Evolutionary conservation across 345 rosid genomes (phyloP).

Genomic region (Camelina laxa): DNA sequence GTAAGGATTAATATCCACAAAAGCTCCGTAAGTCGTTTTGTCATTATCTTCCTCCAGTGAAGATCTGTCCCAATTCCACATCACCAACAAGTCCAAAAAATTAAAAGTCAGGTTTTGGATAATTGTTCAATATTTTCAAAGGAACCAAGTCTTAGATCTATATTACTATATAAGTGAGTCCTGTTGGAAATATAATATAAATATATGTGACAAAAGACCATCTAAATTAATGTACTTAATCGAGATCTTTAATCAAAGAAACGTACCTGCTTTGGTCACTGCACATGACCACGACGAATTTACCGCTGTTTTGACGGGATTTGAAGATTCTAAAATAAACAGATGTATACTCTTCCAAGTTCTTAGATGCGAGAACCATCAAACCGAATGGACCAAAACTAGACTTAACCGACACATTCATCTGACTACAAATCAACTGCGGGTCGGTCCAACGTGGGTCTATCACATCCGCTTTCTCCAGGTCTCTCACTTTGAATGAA

Average conservation of each 20-base stretch:
- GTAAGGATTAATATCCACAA: constrained; percentile 53
- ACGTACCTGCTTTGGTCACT: constrained; percentile 80
- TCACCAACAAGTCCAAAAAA: constrained; percentile 14
- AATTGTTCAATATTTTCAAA: neutral
- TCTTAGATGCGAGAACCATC: constrained; percentile 63
- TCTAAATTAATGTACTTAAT: constrained; percentile 4
- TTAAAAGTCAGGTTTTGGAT: constrained; percentile 37
- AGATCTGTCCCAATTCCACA: constrained; percentile 49
- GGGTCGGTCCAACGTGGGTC: constrained; percentile 62
- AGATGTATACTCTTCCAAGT: constrained; percentile 63
- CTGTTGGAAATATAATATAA: neutral
- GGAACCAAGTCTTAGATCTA: neutral
- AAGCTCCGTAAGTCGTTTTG: constrained; percentile 69
- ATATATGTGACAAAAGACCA: neutral
- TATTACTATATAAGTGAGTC: neutral
- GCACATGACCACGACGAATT: constrained; percentile 78
- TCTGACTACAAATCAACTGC: constrained; percentile 57
- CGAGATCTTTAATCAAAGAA: constrained; percentile 4
- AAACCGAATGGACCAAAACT: constrained; percentile 78
- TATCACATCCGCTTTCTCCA: constrained; percentile 56
- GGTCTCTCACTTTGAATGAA: constrained; percentile 49
- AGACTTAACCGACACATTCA: constrained; percentile 56
- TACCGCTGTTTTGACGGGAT: constrained; percentile 33
- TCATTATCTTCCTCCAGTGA: constrained; percentile 50
- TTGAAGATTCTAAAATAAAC: constrained; percentile 74